Percentiles rank a stretch among this genome's conserved stretches.
Conservation (phyloP, 768 basidiomycete species). For the Boletus coccyginus region DNA sequence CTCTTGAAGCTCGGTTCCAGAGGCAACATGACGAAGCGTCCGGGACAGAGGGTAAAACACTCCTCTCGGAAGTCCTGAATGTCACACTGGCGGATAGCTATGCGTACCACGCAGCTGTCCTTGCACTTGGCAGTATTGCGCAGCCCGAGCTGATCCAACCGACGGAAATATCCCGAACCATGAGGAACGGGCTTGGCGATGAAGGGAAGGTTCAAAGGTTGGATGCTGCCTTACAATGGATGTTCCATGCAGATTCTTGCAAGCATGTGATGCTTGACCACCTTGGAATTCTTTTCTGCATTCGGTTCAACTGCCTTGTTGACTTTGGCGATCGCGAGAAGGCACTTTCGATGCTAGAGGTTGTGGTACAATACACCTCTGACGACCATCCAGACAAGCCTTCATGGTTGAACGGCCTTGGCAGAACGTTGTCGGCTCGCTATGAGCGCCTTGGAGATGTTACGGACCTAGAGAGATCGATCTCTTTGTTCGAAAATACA, state of each 20-base stretch:
- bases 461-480: neutral
- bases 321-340: neutral
- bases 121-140: neutral
- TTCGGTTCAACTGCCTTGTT: neutral
- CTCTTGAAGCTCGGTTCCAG: conserved; percentile 7
- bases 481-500: neutral
- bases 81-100: neutral
- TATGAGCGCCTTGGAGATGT: neutral
- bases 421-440: neutral
- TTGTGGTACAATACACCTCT: neutral
- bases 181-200: neutral
- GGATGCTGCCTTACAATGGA: neutral
- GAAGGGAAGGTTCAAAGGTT: neutral
- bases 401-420: neutral
- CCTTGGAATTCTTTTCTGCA: neutral
- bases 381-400: neutral
- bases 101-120: neutral
- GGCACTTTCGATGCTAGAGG: neutral
- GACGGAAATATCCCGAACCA: too few species aligned
- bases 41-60: neutral
- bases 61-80: neutral
- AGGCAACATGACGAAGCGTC: neutral
- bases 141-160: neutral
- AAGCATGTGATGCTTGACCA: neutral
- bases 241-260: neutral